phyloP scores from a whole-genome alignment of 2,329 filamentous ascomycete genomes.

The Cordyceps fumosorosea region DNA sequence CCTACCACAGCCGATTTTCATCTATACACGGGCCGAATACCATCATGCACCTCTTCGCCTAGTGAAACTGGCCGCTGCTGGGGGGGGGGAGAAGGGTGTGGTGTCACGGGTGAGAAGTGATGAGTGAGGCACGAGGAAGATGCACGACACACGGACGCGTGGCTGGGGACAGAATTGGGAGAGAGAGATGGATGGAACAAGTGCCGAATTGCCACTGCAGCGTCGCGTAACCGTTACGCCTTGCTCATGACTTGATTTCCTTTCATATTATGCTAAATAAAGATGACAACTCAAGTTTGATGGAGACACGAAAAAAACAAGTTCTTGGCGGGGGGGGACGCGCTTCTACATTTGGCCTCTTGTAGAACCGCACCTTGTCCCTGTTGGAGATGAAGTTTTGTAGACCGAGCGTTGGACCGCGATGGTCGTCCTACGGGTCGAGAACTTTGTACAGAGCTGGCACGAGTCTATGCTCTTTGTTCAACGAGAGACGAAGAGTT shows the following conservation, averaged over 20 bases:
- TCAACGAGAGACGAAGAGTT: neutral
- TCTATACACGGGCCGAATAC: conserved; percentile 2
- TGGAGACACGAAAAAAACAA: neutral
- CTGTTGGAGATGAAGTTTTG: neutral
- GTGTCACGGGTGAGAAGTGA: neutral
- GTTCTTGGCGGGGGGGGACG: neutral
- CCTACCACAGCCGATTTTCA: neutral
- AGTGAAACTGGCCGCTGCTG: conserved; percentile 1
- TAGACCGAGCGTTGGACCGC: neutral
- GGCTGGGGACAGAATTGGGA: neutral
- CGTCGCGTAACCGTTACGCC: neutral
- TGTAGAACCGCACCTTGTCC: neutral
- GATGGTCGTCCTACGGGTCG: too few species aligned
- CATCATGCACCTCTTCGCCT: conserved; percentile 2
- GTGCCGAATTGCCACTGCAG: neutral
- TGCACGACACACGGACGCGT: neutral
- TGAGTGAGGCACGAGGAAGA: too few species aligned
- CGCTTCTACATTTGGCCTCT: neutral
- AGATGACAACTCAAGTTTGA: neutral
- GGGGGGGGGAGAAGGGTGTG: neutral
- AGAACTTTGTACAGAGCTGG: too few species aligned
- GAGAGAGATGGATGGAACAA: neutral
- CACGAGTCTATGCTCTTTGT: neutral
- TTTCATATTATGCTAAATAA: neutral
- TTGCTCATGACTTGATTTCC: neutral